Percentiles rank a stretch among this genome's conserved stretches.
These are phyloP conservation scores for Hansenula sp. DNA, from an alignment of 1,139 yeast genomes.

Conservation along the genomic window DNA sequence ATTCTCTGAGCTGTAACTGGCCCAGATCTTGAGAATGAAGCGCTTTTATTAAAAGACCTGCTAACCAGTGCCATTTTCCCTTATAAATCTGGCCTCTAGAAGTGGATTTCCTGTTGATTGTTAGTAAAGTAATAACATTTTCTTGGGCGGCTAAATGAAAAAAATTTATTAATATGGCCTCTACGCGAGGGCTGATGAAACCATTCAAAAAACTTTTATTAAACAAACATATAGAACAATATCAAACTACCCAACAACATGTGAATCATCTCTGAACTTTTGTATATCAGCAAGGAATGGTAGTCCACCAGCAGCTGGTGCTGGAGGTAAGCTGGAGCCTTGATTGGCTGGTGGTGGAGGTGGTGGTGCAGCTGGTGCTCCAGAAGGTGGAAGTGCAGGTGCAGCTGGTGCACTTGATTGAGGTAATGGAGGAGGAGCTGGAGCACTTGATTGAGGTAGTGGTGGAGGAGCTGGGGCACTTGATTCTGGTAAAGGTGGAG, in stretches of 20 bases:
- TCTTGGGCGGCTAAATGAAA: background rate
- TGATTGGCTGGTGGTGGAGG: conserved; percentile 8
- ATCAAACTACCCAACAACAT: conserved; percentile 34
- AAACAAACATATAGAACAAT: background rate
- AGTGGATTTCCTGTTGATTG: background rate
- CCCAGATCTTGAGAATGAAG: background rate
- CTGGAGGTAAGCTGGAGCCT: conserved; percentile 7
- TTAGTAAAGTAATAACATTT: too few species aligned
- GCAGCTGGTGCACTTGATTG: conserved; percentile 13
- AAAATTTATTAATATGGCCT: background rate
- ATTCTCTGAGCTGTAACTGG: background rate
- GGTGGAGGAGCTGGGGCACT: conserved; percentile 25
- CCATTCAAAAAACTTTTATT: background rate
- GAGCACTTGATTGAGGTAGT: conserved; percentile 20
- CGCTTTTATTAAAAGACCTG: background rate
- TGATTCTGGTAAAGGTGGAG: conserved; percentile 5
- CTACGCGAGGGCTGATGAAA: too few species aligned
- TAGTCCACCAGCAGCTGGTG: conserved; percentile 22
- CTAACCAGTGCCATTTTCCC: too few species aligned
- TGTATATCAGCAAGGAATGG: conserved; percentile 53
- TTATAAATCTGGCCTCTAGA: too few species aligned
- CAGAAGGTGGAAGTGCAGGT: conserved; percentile 7
- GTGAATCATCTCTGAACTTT: conserved; percentile 46
- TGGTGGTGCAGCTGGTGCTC: conserved; percentile 12
- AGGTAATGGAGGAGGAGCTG: conserved; percentile 19